Evolutionary conservation across 2,329 filamentous ascomycete genomes (phyloP), one percentile per base, ranked within the genome.

Genomic region (Alternaria sp.): DNA sequence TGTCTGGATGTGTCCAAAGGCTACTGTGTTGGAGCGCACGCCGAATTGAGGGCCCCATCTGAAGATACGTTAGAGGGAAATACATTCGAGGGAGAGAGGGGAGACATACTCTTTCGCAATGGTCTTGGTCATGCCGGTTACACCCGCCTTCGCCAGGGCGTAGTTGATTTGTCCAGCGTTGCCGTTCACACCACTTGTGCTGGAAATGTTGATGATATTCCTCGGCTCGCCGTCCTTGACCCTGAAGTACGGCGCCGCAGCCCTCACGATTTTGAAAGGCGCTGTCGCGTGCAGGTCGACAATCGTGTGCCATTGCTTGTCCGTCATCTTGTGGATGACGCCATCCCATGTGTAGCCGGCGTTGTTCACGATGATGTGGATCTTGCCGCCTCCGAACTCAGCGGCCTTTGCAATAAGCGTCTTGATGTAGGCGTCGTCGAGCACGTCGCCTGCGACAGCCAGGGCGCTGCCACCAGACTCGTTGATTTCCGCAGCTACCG

Each of bases 101-200:
- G 4, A 1, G 32, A 75, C 75, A 25, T 67, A 78, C 83, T 97
- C 85, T 83, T 97, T 96, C 4, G 93, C 93, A 75, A 97, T 93
- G 2, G 93, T 93, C 83, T 96, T 96, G 62, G 91, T 94, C 61
- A 97, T 85, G 6, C 93, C 93, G 11, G 88, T 88, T 13, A 97
- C 88, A 49, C 92, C 93, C 4, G 93, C 91, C 83, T 97, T 97
- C 57, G 92, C 93, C 51, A 94, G 83, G 36, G 91, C 87, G 80
- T 97, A 97, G 85, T 97, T 97, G 72, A 91, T 88, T 84, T 97
- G 93, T n/a, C 93, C 93, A 8, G 93, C 91, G 77, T 97, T 97
- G 59, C 93, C 93, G 79, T 96, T 89, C 12, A 96, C 84, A 57
- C 93, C 93, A 30, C 88, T 92, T 1, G 93, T 96, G 40, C 88